Conservation (phyloP, 2,329 filamentous ascomycete genomes). For the Gaeumannomyces tritici region DNA sequence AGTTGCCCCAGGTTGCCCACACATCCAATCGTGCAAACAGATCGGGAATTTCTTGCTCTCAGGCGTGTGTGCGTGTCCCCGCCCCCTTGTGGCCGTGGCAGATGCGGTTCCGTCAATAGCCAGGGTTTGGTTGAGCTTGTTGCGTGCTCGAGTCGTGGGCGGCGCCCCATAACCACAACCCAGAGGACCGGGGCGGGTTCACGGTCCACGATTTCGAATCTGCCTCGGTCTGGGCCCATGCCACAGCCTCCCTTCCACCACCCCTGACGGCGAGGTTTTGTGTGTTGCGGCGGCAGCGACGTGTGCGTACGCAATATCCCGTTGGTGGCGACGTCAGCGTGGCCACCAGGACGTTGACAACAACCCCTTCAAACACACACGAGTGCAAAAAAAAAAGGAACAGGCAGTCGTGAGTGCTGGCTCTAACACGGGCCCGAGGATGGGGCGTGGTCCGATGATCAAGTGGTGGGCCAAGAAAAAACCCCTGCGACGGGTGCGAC, state of each 20-base stretch:
- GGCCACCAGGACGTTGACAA: not conserved
- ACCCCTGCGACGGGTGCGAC: too few relatives aligned
- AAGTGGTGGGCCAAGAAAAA: not conserved
- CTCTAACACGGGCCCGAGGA: not conserved
- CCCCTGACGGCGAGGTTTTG: not conserved
- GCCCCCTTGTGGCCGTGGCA: not conserved
- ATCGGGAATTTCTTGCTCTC: not conserved
- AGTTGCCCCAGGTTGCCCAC: not conserved
- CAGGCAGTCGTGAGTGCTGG: not conserved
- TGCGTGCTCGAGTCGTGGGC: not conserved
- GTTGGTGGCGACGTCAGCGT: not conserved
- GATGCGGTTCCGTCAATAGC: not conserved
- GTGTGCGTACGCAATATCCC: not conserved
- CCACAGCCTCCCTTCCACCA: not conserved
- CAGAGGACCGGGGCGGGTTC: not conserved
- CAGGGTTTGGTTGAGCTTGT: not conserved
- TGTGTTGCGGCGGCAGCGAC: not conserved
- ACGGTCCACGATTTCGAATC: not conserved
- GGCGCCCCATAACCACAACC: not conserved
- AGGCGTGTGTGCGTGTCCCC: not conserved
- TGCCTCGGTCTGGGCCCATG: not conserved
- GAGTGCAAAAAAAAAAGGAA: not conserved
- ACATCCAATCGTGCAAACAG: not conserved
- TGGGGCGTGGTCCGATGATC: not conserved
- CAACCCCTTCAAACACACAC: not conserved